These are phyloP conservation scores for Trametes sp. DNA, from an alignment of 1,284 basidiomycete genomes.

Conservation along the genomic window DNA sequence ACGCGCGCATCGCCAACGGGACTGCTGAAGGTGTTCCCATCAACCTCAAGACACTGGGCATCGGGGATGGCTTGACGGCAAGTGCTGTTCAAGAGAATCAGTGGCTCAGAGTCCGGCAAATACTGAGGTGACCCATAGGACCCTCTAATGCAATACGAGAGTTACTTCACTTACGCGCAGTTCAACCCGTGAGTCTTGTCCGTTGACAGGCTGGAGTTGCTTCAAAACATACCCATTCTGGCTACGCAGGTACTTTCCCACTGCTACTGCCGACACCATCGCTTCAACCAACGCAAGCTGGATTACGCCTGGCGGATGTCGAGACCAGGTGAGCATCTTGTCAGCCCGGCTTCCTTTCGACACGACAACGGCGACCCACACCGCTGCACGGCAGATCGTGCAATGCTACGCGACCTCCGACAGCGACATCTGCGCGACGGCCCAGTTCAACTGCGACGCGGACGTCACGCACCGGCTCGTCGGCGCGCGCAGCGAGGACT, in stretches of 20 bases:
- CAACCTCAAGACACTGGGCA: slow-evolving; percentile 66
- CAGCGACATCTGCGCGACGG: slow-evolving; percentile 56
- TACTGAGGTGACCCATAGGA: slow-evolving; percentile 44
- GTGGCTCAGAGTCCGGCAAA: neutral
- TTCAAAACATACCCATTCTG: slow-evolving; percentile 40
- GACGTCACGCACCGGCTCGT: slow-evolving; percentile 56
- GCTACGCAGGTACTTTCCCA: slow-evolving; percentile 31
- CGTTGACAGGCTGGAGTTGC: neutral
- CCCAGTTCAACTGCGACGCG: slow-evolving; percentile 62
- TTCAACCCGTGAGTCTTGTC: slow-evolving; percentile 50
- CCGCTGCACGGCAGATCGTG: slow-evolving; percentile 47
- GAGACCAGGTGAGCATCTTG: slow-evolving; percentile 46
- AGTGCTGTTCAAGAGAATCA: slow-evolving; percentile 9
- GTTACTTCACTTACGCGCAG: slow-evolving; percentile 61
- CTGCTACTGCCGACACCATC: slow-evolving; percentile 36
- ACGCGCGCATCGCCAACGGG: slow-evolving; percentile 58
- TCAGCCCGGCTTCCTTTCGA: neutral
- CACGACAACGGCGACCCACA: neutral
- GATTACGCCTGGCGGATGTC: slow-evolving; percentile 55
- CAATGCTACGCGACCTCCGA: slow-evolving; percentile 56
- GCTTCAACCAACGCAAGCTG: slow-evolving; percentile 52
- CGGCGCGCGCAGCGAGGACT: slow-evolving; percentile 58
- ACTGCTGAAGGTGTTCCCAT: slow-evolving; percentile 53
- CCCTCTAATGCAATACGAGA: slow-evolving; percentile 62
- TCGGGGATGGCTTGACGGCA: slow-evolving; percentile 71